Conservation (phyloP, 257 asterid species). For the Buddleja alternifolia region DNA sequence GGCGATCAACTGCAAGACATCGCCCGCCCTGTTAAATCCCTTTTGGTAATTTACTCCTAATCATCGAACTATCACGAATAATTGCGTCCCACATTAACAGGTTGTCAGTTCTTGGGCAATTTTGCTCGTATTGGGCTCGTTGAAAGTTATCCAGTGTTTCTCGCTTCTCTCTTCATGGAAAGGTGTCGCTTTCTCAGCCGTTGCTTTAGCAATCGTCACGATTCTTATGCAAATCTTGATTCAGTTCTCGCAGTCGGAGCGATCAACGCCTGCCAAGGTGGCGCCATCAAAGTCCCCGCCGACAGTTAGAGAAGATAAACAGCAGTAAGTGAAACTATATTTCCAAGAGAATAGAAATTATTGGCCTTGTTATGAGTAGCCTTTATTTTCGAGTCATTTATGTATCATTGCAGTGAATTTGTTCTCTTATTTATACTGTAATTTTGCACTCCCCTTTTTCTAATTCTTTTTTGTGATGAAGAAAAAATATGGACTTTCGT, state of each 20-base stretch:
- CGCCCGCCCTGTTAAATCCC: slow-evolving; percentile 82
- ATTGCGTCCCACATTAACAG: slow-evolving; percentile 40
- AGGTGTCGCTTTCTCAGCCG: slow-evolving; percentile 60
- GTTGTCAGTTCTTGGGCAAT: slow-evolving; percentile 80
- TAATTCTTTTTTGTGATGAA: too few relatives aligned
- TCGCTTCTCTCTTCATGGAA: slow-evolving; percentile 84
- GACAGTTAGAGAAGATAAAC: slow-evolving; percentile 31
- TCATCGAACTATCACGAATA: slow-evolving; percentile 7
- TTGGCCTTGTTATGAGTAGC: background rate
- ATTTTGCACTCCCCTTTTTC: too few relatives aligned
- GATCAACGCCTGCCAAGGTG: slow-evolving; percentile 70
- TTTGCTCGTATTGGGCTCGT: slow-evolving; percentile 54
- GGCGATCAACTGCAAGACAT: slow-evolving; percentile 63
- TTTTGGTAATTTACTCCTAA: slow-evolving; percentile 54
- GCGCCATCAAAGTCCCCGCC: slow-evolving; percentile 63
- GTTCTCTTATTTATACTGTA: too few relatives aligned
- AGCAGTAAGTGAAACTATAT: slow-evolving; percentile 25
- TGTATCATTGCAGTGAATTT: background rate
- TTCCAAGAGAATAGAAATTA: slow-evolving; percentile 2
- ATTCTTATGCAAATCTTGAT: slow-evolving; percentile 90
- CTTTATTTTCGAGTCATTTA: slow-evolving; percentile 3
- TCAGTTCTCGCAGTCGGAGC: slow-evolving; percentile 82
- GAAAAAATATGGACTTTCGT: too few relatives aligned
- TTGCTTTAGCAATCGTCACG: slow-evolving; percentile 60
- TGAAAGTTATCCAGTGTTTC: slow-evolving; percentile 60